Base-by-base conservation (phyloP, 1,139 yeast species). In the Pichia sp. region DNA sequence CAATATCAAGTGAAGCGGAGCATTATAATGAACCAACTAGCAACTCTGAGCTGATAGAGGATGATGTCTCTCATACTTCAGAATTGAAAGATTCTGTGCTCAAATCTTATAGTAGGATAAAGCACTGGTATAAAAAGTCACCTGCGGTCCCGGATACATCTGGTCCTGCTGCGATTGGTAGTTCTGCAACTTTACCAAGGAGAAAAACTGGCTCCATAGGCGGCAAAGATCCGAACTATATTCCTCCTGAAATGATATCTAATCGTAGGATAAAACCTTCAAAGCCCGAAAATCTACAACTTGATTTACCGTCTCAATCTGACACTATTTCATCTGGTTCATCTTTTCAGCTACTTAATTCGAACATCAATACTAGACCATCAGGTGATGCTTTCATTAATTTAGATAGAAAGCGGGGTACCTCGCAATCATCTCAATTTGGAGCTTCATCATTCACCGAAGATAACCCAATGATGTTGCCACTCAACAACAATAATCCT, bases 211-310 rank as follows among this genome's bases (percentile, higher is more conserved):
- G 5, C 13, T 34, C 50, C 4, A 13, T 16, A 5, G 5, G 10
- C 15, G 45, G 50, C 11, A 55, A 58, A 46, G 59, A 57, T 6
- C 13, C 54, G 5, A 50, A 50, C 2, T 81, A 81, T 59, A 73
- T 70, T 2, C 80, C 84, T 0, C 88, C 88, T 0, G 87, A 83
- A 64, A 84, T 84, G 89, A 84, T 84, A 32, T 75, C 80, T 51
- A 80, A 73, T 50, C 72, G 90, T 63, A 71, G 87, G 61, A 62
- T 68, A 13, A 72, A 74, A 23, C 48, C 45, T 10, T 49, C 58
- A 4, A 47, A 45, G 34, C 3, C 48, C 6, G 60, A 54, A 32
- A 43, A 7, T 11, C 19, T 42, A 19, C 26, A 19, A 26, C 19
- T n/a, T n/a, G 36, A 30, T 23, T 47, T 19, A 29, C 46, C 11